These are phyloP conservation scores for Zygosaccharomyces kombuchaensis DNA, from an alignment of 805 yeast species.

Conservation along the genomic window DNA sequence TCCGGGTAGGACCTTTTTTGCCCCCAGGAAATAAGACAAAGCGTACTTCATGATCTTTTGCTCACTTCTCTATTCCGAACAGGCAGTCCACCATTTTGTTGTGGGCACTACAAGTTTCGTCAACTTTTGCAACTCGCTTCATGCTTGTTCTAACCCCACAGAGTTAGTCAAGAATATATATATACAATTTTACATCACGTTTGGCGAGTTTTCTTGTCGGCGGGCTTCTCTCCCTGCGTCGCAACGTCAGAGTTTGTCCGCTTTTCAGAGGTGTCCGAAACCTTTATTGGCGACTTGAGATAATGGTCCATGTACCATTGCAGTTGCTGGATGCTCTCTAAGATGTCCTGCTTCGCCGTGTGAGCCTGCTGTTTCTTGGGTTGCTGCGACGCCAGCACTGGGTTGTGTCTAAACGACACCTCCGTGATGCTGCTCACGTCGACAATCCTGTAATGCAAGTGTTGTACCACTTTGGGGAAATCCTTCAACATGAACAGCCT, in stretches of 20 bases:
- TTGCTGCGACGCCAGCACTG: slow-evolving; percentile 46
- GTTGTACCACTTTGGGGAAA: slow-evolving; percentile 67
- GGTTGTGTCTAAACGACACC: slow-evolving; percentile 72
- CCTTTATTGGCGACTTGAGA: slow-evolving; percentile 34
- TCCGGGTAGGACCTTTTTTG: slow-evolving; percentile 68
- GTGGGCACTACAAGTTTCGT: no score
- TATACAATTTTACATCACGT: not conserved
- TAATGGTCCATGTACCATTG: slow-evolving; percentile 71
- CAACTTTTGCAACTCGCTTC: no score
- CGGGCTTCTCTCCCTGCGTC: not conserved
- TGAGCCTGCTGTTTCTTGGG: slow-evolving; percentile 71
- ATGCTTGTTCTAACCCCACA: no score
- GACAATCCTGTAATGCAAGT: slow-evolving; percentile 68
- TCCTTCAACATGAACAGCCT: slow-evolving; percentile 76
- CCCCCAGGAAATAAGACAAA: no score
- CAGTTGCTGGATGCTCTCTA: slow-evolving; percentile 83
- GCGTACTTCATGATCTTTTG: no score
- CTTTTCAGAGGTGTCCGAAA: slow-evolving; percentile 12
- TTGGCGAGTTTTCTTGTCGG: not conserved
- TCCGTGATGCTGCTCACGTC: slow-evolving; percentile 91
- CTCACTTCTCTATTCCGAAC: no score
- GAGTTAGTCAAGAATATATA: not conserved
- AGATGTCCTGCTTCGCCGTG: slow-evolving; percentile 83
- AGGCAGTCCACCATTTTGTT: no score
- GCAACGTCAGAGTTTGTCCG: slow-evolving; percentile 2